Conservation (phyloP, 139 green algal species). For the Ettlia oleoabundans region DNA sequence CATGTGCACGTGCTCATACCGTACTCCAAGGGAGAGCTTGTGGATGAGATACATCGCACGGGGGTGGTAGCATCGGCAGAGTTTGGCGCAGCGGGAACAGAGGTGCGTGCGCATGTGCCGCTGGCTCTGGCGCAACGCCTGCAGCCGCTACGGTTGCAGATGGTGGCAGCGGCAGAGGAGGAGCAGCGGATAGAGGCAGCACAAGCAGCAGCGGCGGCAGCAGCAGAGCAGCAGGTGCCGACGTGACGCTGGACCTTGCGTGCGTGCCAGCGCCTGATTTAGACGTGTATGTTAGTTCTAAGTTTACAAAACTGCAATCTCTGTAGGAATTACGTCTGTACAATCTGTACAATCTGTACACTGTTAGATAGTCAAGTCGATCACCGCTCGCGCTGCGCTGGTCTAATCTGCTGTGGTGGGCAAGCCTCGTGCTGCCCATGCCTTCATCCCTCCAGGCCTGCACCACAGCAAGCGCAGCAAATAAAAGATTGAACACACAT, state of each 20-base stretch:
- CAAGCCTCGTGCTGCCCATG: neutral
- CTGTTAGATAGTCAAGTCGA: too few relatives aligned
- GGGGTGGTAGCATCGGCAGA: constrained; percentile 47
- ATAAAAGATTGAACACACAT: too few relatives aligned
- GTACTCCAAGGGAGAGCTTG: constrained; percentile 54
- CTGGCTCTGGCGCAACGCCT: constrained; percentile 38
- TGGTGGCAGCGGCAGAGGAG: constrained; percentile 14
- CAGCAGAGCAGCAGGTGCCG: neutral
- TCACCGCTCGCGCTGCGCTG: neutral
- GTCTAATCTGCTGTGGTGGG: neutral
- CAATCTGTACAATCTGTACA: too few relatives aligned
- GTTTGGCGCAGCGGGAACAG: constrained; percentile 41
- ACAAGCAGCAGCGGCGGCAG: neutral
- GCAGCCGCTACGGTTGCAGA: constrained; percentile 12
- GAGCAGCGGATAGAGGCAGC: neutral
- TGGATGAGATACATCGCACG: constrained; percentile 45
- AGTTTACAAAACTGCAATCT: too few relatives aligned
- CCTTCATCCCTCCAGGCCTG: constrained; percentile 28
- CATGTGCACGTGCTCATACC: constrained; percentile 54
- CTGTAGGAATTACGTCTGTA: too few relatives aligned
- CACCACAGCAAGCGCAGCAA: too few relatives aligned
- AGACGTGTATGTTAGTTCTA: too few relatives aligned
- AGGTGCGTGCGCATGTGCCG: constrained; percentile 52
- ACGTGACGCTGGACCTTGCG: neutral
- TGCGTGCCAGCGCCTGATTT: too few relatives aligned